Evolutionary conservation across 371 early-diverging fungal species (phyloP).

Genomic region (Gilbertella persicaria): DNA sequence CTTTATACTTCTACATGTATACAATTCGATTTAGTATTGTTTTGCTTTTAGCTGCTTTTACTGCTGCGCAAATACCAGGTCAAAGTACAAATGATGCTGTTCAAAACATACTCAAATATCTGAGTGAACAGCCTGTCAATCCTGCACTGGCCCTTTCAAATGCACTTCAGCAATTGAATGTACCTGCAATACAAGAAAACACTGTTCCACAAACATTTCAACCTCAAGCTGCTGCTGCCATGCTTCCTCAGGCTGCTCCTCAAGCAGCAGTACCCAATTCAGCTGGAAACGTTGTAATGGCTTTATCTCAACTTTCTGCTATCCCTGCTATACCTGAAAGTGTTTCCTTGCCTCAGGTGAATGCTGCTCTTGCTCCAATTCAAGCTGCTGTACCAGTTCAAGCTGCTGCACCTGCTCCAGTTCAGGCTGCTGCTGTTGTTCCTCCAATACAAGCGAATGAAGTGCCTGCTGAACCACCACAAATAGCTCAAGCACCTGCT

Average conservation of each 20-base stretch:
- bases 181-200: too few species aligned
- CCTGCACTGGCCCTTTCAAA: neutral
- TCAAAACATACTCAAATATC: constrained; percentile 1
- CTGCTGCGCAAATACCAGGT: neutral
- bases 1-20: neutral
- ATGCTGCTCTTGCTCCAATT: neutral
- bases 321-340: neutral
- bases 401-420: neutral
- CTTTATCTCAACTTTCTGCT: neutral
- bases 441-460: neutral
- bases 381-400: neutral
- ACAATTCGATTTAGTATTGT: neutral
- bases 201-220: neutral
- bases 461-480: too few species aligned
- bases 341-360: neutral
- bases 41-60: too few species aligned
- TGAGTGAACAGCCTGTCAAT: constrained; percentile 1
- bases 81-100: neutral
- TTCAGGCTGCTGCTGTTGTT: neutral
- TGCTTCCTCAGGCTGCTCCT: neutral
- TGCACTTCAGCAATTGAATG: constrained; percentile 4
- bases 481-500: neutral
- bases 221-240: neutral
- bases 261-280: neutral
- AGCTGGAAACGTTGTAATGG: neutral